Evolutionary conservation across 2,329 filamentous ascomycete genomes (phyloP), one percentile per base, ranked within the genome.

Genomic region (Cyphellophora attinorum): DNA sequence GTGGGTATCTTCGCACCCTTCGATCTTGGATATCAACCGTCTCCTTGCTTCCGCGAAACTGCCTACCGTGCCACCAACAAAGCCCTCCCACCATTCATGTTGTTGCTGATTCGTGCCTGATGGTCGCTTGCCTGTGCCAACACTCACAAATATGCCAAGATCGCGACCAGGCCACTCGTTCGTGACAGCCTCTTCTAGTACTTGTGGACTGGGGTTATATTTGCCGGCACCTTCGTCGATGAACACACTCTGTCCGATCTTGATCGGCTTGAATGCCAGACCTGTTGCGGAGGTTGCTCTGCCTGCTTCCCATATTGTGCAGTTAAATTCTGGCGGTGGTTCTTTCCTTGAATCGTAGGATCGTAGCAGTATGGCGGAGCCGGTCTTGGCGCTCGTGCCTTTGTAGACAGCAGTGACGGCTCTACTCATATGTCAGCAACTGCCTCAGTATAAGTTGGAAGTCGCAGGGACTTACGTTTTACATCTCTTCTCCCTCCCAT

Each of bases 81-180:
- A 93, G 5, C 82, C 85, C 55, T 95, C 89, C 66, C 93, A 95
- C 88, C 89, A 95, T 42, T 85, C 69, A 42, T 86, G 76, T 42
- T 75, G 68, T 27, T 67, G 65, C 31, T 74, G 69, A 50, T 81
- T 82, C 2, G 78, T 76, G 40, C 84, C 80, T 37, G 81, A 69
- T 1, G 78, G 78, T 14, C 91, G 71, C 58, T 85, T 91, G 5
- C 91, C 91, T 0, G 91, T 96, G n/a, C 91, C 91, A 21, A 98
- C 74, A 51, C 85, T 94, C 50, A 98, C 63, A 50, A 98, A 93
- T 0, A 94, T 82, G 2, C 89, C 88, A 2, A 98, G 74, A 34
- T 96, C 88, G 18, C 91, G 74, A 1, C 88, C 89, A 0, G 91
- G 91, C 86, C 86, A 96, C 58, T 96, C 89, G 50, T 94, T 95